phyloP scores from a whole-genome alignment of 495 filamentous ascomycete genomes.

The Rostrohypoxylon terebratum region DNA sequence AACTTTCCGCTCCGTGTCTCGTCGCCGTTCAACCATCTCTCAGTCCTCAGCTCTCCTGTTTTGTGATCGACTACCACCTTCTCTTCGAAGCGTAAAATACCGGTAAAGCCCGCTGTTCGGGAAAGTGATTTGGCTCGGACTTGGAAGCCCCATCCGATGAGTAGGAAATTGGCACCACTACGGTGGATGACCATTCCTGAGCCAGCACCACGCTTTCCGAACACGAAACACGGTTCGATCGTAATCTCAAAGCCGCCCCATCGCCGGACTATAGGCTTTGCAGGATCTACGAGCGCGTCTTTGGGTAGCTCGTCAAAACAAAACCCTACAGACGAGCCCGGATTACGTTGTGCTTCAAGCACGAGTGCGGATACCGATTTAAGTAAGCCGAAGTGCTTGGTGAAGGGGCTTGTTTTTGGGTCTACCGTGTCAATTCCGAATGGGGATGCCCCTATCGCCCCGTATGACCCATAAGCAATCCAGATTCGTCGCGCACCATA shows the following conservation, averaged over 20 bases:
- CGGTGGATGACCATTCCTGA: slow-evolving; percentile 1
- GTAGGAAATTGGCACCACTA: not conserved
- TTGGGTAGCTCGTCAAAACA: not conserved
- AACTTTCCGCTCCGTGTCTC: slow-evolving; percentile 62
- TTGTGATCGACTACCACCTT: slow-evolving; percentile 18
- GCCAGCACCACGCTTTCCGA: not conserved
- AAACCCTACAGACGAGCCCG: slow-evolving; percentile 1
- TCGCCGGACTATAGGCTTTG: not conserved
- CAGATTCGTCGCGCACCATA: slow-evolving; percentile 1
- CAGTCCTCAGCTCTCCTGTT: slow-evolving; percentile 49
- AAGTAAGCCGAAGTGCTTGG: slow-evolving; percentile 1
- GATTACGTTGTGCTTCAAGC: not conserved
- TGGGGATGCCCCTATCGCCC: not conserved
- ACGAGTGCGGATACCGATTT: slow-evolving; percentile 1
- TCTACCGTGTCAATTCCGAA: not conserved
- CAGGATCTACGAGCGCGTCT: not conserved
- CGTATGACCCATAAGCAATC: not conserved
- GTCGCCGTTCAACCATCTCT: slow-evolving; percentile 61
- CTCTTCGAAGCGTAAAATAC: not conserved
- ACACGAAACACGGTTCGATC: not conserved
- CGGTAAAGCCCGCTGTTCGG: not conserved
- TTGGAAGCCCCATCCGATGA: slow-evolving; percentile 1
- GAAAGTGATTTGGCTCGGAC: slow-evolving; percentile 9
- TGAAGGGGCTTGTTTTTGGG: not conserved
- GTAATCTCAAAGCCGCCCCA: slow-evolving; percentile 4